Conservation (phyloP, 305 asterid genomes). For the Coffea humblotiana region DNA sequence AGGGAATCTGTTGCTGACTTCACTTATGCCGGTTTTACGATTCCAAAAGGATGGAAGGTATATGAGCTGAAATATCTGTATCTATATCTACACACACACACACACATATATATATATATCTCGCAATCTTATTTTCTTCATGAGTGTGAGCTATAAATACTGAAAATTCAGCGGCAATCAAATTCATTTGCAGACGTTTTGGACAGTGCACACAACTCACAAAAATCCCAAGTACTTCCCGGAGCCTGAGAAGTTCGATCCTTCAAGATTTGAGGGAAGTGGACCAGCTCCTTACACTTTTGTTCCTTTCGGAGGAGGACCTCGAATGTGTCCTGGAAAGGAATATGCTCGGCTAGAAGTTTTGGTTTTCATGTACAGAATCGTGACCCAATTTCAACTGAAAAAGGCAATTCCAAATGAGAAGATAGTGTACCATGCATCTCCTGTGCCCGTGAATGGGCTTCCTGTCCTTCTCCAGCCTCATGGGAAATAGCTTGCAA, state of each 20-base stretch:
- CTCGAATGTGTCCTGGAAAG: conserved; percentile 4
- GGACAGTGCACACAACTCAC: not conserved
- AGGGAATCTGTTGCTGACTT: conserved; percentile 15
- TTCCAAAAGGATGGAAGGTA: conserved; percentile 18
- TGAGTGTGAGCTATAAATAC: not conserved
- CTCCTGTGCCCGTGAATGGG: not conserved
- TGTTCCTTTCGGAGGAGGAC: not conserved
- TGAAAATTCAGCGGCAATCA: not conserved
- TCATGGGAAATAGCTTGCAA: not conserved
- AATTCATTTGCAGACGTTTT: not conserved
- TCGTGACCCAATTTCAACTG: not conserved
- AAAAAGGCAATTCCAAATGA: not conserved
- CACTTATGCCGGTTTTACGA: conserved; percentile 12
- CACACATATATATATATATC: too few relatives aligned
- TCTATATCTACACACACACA: too few relatives aligned
- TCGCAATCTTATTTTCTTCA: not conserved
- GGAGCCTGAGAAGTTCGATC: not conserved
- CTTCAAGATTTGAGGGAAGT: conserved; percentile 2
- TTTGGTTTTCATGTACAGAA: not conserved
- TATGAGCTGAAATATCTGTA: too few relatives aligned
- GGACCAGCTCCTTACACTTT: not conserved
- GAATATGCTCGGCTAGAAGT: not conserved
- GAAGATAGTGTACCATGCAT: not conserved
- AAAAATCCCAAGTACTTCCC: not conserved
- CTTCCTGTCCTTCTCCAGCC: not conserved